Evolutionary conservation across 1,139 yeast species (phyloP).

Genomic region (Kazachstania sp.): DNA sequence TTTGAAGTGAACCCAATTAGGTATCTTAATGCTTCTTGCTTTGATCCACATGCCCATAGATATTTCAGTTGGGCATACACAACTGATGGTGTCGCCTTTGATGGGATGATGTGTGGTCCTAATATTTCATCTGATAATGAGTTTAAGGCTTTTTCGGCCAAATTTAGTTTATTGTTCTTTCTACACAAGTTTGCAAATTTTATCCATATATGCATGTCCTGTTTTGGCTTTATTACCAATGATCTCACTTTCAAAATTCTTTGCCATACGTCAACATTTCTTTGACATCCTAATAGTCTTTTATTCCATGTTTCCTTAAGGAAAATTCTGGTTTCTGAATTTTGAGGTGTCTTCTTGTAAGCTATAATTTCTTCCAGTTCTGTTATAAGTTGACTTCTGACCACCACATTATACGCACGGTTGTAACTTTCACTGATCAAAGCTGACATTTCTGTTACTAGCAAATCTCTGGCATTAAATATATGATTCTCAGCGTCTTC

Average conservation of each 20-base stretch:
- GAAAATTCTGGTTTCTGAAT: conserved; percentile 66
- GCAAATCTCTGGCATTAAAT: conserved; percentile 74
- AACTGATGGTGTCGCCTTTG: conserved; percentile 90
- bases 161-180: conserved; percentile 85
- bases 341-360: conserved; percentile 77
- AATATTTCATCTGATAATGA: conserved; percentile 50
- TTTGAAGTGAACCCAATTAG: conserved; percentile 86
- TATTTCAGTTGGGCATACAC: conserved; percentile 94
- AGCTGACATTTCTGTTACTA: conserved; percentile 92
- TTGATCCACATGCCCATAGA: conserved; percentile 95
- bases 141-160: conserved; percentile 89
- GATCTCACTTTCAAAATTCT: conserved; percentile 91
- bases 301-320: conserved; percentile 94
- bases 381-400: conserved; percentile 93
- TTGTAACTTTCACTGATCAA: conserved; percentile 92
- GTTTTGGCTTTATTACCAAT: conserved; percentile 90
- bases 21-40: conserved; percentile 77
- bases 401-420: conserved; percentile 95
- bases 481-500: conserved; percentile 76
- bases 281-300: conserved; percentile 84
- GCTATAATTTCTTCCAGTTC: conserved; percentile 92
- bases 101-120: conserved; percentile 45
- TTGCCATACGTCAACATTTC: conserved; percentile 98
- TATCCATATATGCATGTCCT: conserved; percentile 98
- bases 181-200: conserved; percentile 95